Evolutionary conservation across 2,329 filamentous ascomycete genomes (phyloP).

Genomic region (Diaporthe ampelina): DNA sequence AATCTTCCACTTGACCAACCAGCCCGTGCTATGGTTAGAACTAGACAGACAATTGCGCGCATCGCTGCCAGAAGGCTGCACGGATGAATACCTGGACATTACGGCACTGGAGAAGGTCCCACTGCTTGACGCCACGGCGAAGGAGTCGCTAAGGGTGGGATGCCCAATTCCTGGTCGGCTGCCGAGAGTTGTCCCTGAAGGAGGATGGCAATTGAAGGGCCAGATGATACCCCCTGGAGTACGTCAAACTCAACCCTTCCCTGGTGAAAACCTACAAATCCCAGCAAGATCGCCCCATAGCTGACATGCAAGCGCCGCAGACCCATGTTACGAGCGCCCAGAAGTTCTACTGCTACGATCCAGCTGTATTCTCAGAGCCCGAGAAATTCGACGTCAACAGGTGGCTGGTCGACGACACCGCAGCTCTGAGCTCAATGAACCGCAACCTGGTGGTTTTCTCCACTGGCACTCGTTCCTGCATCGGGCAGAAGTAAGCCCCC

Average conservation of each 20-base stretch:
- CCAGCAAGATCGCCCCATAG: neutral
- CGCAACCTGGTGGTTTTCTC: neutral
- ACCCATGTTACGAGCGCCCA: neutral
- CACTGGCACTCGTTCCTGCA: neutral
- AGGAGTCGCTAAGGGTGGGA: neutral
- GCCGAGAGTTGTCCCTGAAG: neutral
- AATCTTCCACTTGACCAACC: neutral
- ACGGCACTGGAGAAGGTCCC: neutral
- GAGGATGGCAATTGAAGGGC: neutral
- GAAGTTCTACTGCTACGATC: neutral
- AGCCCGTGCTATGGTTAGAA: neutral
- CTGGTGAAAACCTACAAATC: no score
- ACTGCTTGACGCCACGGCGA: neutral
- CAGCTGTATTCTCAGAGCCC: neutral
- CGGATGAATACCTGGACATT: neutral
- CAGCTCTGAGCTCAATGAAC: neutral
- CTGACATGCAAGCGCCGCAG: neutral
- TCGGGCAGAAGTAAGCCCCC: neutral
- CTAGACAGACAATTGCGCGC: neutral
- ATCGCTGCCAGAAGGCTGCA: neutral
- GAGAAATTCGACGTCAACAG: neutral
- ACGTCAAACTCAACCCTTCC: neutral
- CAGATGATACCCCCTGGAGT: neutral
- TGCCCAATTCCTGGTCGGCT: neutral
- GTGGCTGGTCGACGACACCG: neutral